Base-by-base conservation (phyloP, 305 asterid species). In the Withania somnifera region DNA sequence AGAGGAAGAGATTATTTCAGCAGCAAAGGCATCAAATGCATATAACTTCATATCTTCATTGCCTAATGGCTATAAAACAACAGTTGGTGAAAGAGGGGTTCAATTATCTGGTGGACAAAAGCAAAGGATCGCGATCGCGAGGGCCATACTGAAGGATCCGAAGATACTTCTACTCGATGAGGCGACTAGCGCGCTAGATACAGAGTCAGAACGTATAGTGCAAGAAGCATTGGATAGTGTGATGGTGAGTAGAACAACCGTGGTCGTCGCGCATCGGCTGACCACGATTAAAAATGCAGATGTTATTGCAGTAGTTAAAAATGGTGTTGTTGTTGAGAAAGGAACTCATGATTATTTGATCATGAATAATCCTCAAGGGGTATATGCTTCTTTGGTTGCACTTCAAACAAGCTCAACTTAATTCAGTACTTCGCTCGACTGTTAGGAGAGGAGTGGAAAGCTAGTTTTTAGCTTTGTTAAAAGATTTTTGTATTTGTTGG, bases 31-130 rank as follows among this genome's bases (percentile, higher is more conserved):
- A 24, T 92, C 97, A 22, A 79, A 91, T 61, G 97, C 93, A 15
- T 92, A 92, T 83, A 81, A 45, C 76, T 92, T 92, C 88, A 88
- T 91, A 78, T 86, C 90, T 10, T 86, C 87, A 50, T 53, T 89
- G 80, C 95, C 93, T 2, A 69, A 83, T 66, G 96, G 96, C 4
- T 92, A 90, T 14, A 82, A 88, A 0, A 92, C 94, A 6, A 61
- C 26, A 0, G 96, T 89, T 5, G 94, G 96, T 7, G 94, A 92
- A 36, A 69, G 85, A 53, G 92, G 96, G 24, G 22, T 83, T 14
- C 92, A 89, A 13, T 42, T 90, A 50, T 91, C 91, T 0, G 92
- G 95, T 30, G 95, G 95, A 32, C 95, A 90, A 36, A 91, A 90
- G 83, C 96, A 89, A 82, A 69, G 92, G 0, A 83, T 90, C 0